Percentiles rank a stretch among this genome's conserved stretches.
These are phyloP conservation scores for Pichia sp. DNA, from an alignment of 1,139 yeast species.

Conservation along the genomic window DNA sequence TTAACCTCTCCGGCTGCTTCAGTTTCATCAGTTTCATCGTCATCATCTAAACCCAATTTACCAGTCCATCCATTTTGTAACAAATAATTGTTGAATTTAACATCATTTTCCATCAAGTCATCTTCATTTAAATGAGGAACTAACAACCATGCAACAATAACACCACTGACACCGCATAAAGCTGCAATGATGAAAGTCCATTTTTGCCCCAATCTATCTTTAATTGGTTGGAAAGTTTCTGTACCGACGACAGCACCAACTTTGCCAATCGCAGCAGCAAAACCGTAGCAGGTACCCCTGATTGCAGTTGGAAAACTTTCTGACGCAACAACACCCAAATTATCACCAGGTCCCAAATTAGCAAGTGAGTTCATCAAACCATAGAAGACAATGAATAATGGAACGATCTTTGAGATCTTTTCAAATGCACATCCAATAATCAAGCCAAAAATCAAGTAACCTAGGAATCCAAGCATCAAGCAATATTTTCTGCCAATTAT, in stretches of 20 bases:
- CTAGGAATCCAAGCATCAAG: constrained; percentile 58
- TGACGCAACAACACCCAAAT: constrained; percentile 81
- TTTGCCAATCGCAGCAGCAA: constrained; percentile 89
- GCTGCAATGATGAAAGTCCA: no score
- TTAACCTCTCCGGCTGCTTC: no score
- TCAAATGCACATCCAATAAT: constrained; percentile 76
- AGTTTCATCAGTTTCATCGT: no score
- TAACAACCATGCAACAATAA: no score
- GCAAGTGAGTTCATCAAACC: constrained; percentile 86
- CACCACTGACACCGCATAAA: no score
- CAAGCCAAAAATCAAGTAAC: constrained; percentile 77
- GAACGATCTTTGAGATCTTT: constrained; percentile 55
- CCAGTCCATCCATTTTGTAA: no score
- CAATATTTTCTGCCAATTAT: constrained; percentile 85
- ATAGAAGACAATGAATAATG: constrained; percentile 75
- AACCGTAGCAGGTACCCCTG: constrained; percentile 86
- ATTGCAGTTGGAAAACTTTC: constrained; percentile 86
- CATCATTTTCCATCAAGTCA: no score
- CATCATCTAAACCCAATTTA: no score
- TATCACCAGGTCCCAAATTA: constrained; percentile 93
- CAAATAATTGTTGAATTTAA: no score
- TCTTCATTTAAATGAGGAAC: no score
- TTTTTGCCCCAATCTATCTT: constrained; percentile 9
- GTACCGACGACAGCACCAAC: constrained; percentile 92
- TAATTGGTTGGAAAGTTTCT: constrained; percentile 65